Base-by-base conservation (phyloP, 139 green algal species). In the Coccomyxa sp. region DNA sequence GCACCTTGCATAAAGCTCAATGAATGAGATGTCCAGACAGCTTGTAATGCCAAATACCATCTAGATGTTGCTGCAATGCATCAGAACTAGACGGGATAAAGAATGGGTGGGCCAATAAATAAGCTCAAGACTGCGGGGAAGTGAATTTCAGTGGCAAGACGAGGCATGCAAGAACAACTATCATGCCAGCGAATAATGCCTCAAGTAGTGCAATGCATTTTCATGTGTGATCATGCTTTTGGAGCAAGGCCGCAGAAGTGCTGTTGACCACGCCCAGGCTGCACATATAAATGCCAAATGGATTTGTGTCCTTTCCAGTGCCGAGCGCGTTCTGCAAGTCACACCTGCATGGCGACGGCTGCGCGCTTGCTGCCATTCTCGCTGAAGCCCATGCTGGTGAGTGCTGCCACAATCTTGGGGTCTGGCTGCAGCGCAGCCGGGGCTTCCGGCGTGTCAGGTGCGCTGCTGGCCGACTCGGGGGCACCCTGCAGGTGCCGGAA, bases 371-470 rank as follows among this genome's bases (percentile, higher is more conserved):
- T 90, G 51, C 90, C 92, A 31, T 95, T 94, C 28, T 93, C 92
- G 14, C 84, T 87, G 83, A 99, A 99, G 77, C 97, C 97, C 96
- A 98, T 98, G 30, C 83, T 82, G 79, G 94, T 75, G 17, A 97
- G 86, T 79, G 90, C 79, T 13, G 81, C 67, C 38, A 97, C 91
- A 59, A 96, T 91, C 15, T 66, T 79, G 23, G 81, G 71, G 87
- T 93, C 84, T 15, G 91, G 83, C 82, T 85, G 59, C 9, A 84
- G 11, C 21, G 32, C 10, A 27, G 81, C 81, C 51, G 91, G 86
- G 18, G 91, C 85, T 82, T 88, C 74, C 7, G 38, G 38, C 38
- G 3, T 7, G 38, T 3, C 38, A 51, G 38, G 38, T 7, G 38
- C 38, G 38, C 38, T 51, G 7, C 38, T 51, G 38, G 38, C 3